Evolutionary conservation across 1,284 basidiomycete genomes (phyloP).

Genomic region (Pseudozyma tsukubaensis): DNA sequence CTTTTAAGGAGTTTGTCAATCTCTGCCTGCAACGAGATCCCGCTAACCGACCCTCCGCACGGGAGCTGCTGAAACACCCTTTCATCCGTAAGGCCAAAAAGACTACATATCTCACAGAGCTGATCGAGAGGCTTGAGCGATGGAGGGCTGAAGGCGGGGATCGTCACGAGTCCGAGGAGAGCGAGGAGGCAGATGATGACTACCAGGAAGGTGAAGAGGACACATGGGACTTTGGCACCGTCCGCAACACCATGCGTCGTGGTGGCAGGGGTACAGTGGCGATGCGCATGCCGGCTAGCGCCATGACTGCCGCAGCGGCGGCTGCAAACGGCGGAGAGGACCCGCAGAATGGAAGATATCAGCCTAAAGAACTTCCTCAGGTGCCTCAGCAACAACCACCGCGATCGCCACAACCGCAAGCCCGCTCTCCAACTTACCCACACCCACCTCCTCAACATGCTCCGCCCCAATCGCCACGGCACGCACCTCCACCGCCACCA

Average conservation of each 20-base stretch:
- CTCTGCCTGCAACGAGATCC: slow-evolving; percentile 94
- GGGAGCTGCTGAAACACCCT: slow-evolving; percentile 93
- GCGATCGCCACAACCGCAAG: slow-evolving; percentile 22
- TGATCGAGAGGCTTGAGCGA: slow-evolving; percentile 91
- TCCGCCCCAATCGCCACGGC: slow-evolving; percentile 26
- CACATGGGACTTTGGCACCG: slow-evolving; percentile 64
- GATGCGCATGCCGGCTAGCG: slow-evolving; percentile 53
- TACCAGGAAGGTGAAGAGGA: slow-evolving; percentile 55
- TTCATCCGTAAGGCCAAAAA: slow-evolving; percentile 95
- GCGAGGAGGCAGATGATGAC: slow-evolving; percentile 54
- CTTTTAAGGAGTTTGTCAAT: slow-evolving; percentile 92
- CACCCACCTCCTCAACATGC: slow-evolving; percentile 18
- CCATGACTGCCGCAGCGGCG: slow-evolving; percentile 46
- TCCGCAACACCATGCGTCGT: slow-evolving; percentile 56
- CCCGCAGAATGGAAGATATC: slow-evolving; percentile 18
- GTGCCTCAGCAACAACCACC: slow-evolving; percentile 31
- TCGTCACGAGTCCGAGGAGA: slow-evolving; percentile 55
- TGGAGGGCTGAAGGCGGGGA: slow-evolving; percentile 81
- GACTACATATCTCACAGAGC: slow-evolving; percentile 89
- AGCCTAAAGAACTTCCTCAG: slow-evolving; percentile 41
- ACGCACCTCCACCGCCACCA: slow-evolving; percentile 15
- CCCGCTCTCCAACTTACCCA: slow-evolving; percentile 27
- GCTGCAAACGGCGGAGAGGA: slow-evolving; percentile 33
- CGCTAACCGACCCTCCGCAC: slow-evolving; percentile 90
- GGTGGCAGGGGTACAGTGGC: slow-evolving; percentile 46